Base-by-base conservation (phyloP, 345 rosid genomes). In the Populus ilicifolia region DNA sequence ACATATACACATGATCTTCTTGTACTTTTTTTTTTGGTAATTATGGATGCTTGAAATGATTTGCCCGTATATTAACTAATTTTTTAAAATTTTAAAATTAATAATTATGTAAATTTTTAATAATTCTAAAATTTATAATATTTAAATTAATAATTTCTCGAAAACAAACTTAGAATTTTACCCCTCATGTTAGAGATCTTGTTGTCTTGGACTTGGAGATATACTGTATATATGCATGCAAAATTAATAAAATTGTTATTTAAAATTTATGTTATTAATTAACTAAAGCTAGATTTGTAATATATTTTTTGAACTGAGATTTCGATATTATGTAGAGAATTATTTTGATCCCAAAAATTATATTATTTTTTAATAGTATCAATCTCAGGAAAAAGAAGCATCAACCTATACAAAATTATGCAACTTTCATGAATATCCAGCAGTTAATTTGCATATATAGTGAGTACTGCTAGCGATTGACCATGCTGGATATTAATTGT, bases 31-130 rank as follows among this genome's bases (percentile, higher is more conserved):
- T 0, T 33, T 33, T 33, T 4, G 0, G 0, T 33, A 33, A 0
- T 4, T 3, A 0, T 4, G 5, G 36, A 5, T 33, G 0, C 4
- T 5, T 5, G 0, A 0, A 3, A 0, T 0, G 4, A 3, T 0
- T 33, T 33, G 0, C 1, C 0, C 0, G 5, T 0, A 33, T 0
- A 0, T 4, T 3, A 0, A 33, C 0, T 33, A 33, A 33, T 33
- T 4, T 0, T 30, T 33, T 0, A 0, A 33, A 0, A 0, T 0
- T 4, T 0, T 33, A 0, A 33, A 33, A 5, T 33, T 33, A 33
- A 33, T 0, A 0, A 33, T 0, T 0, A 33, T 0, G 0, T 33
- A 33, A 33, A 4, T 0, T 5, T 33, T 0, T 5, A 4, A 0
- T 4, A 0, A 4, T 0, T 0, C 5, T 33, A 33, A 33, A 0